These are phyloP conservation scores for Tuber borchii DNA, from an alignment of 495 filamentous ascomycete genomes.

Conservation along the genomic window DNA sequence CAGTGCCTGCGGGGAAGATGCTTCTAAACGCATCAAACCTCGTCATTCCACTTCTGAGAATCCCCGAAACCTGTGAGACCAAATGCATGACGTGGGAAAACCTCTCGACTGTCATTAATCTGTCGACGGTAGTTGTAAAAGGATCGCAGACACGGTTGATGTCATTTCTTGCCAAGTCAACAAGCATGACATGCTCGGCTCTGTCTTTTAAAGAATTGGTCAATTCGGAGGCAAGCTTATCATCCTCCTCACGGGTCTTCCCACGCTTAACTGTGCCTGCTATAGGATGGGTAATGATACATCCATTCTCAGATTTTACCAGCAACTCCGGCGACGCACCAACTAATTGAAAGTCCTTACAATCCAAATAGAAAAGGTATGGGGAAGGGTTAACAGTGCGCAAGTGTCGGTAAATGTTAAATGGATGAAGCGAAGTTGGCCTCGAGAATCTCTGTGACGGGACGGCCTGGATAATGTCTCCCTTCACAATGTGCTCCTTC, in stretches of 20 bases:
- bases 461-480: conserved; percentile 95
- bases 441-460: conserved; percentile 88
- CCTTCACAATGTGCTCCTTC: conserved; percentile 79
- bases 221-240: conserved; percentile 68
- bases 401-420: conserved; percentile 96
- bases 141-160: conserved; percentile 95
- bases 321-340: conserved; percentile 90
- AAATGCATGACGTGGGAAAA: conserved; percentile 97
- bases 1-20: conserved; percentile 93
- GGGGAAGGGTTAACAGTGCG: conserved; percentile 93
- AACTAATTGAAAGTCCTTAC: conserved; percentile 84
- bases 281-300: conserved; percentile 94
- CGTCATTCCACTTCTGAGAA: conserved; percentile 72
- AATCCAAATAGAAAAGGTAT: conserved; percentile 93
- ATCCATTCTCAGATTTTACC: conserved; percentile 77
- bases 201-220: conserved; percentile 80
- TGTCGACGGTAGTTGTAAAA: conserved; percentile 75
- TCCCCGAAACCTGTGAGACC: conserved; percentile 86
- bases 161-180: conserved; percentile 95
- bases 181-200: conserved; percentile 97
- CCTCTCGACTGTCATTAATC: conserved; percentile 89
- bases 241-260: conserved; percentile 71
- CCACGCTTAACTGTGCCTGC: conserved; percentile 90
- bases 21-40: conserved; percentile 92
- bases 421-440: conserved; percentile 83